A percentile compares a stretch with the other conserved stretches of the same genome.
Evolutionary conservation across 2,329 filamentous ascomycete genomes (phyloP).

Genomic region (Trichoderma atrobrunneum): DNA sequence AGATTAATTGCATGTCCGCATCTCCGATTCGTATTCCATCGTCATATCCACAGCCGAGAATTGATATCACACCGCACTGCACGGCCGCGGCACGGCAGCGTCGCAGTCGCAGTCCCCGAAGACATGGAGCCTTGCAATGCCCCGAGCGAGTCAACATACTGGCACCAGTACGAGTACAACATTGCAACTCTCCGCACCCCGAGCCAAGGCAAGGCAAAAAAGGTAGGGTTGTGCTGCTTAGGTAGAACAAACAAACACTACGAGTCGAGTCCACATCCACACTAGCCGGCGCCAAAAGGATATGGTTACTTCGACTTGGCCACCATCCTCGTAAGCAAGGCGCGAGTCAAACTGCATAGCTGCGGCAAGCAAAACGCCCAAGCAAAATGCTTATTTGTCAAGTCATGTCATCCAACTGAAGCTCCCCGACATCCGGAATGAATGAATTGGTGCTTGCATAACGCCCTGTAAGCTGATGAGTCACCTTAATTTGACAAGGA

Average conservation of each 20-base stretch:
- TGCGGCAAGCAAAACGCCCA: constrained; percentile 1
- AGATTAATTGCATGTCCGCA: not conserved
- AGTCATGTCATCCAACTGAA: not conserved
- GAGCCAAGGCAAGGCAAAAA: not conserved
- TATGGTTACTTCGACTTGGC: not conserved
- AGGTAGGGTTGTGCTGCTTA: not conserved
- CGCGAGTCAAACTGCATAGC: constrained; percentile 1
- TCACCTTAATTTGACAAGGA: not conserved
- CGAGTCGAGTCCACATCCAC: not conserved
- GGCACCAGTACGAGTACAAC: not conserved
- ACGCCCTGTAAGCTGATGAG: constrained; percentile 3
- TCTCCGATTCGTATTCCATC: not conserved
- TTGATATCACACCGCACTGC: not conserved
- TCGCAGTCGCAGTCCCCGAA: not conserved
- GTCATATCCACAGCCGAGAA: not conserved
- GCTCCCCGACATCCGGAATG: constrained; percentile 1
- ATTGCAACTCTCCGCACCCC: not conserved
- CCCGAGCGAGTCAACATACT: not conserved
- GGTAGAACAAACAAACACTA: not conserved
- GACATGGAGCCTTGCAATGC: not conserved
- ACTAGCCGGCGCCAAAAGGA: not conserved
- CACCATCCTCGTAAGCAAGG: not conserved
- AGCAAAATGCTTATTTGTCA: not conserved
- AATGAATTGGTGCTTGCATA: constrained; percentile 7
- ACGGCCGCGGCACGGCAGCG: not conserved